Base-by-base conservation (phyloP, 768 basidiomycete genomes). In the Terana coerulea region DNA sequence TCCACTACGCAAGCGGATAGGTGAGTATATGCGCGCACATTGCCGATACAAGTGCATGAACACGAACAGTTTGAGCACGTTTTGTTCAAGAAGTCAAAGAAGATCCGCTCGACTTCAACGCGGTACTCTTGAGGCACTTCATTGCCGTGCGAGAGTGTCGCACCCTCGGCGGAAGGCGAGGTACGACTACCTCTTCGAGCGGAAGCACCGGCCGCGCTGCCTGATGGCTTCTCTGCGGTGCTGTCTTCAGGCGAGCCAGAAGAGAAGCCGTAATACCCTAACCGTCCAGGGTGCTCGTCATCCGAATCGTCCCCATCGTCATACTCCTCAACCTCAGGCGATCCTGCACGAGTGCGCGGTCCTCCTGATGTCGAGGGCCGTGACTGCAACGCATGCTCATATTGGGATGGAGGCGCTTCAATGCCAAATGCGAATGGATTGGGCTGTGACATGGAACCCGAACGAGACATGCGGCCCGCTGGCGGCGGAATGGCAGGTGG, bases 51-150 rank as follows among this genome's bases (percentile, higher is more conserved):
- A 47, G 49, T 51, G 52, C 57, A 43, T 54, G 49, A 45, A 54
- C n/a, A 75, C 89, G 70, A 66, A 95, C 93, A 67, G 66, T 97
- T 90, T 17, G 91, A 95, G 70, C 95, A 98, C 48, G 90, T 80
- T 47, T 75, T 80, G 64, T 86, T 93, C 59, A 98, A 71, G 64
- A 90, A 98, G 57, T 88, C 83, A 63, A 93, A 84, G 70, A 98
- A 97, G 62, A 97, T 84, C 56, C 84, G 81, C 68, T 97, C 93
- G 46, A 98, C 86, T 61, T 91, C 86, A 17, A 73, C 69, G 50
- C 83, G 79, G 59, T 92, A 87, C 66, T 95, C 94, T 52, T 81
- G 77, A 5, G 90, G 88, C 41, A 92, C 78, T 60, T 91, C 88
- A 52, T 79, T 79, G 47, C 69, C 72, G 51, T 77, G 75, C 15